Base-by-base conservation (phyloP, 1,284 basidiomycete genomes). In the Microbotryomycetes sp. region DNA sequence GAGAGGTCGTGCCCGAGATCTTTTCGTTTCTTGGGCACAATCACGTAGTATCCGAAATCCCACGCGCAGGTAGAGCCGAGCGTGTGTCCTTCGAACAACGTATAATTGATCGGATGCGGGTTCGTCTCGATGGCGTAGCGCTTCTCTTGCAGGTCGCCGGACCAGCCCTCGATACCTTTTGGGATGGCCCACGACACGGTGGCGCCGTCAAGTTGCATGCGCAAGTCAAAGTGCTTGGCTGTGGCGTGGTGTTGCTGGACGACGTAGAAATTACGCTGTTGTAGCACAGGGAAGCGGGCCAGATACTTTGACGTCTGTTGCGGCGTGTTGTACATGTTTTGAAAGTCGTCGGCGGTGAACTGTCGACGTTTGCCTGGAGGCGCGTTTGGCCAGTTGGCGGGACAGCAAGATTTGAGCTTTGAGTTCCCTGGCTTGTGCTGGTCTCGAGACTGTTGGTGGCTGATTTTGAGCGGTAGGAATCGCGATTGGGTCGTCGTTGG, bases 231-330 rank as follows among this genome's bases (percentile, higher is more conserved):
- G 31, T 65, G 64, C 3, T 56, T 41, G 15, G 21, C 16, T 2
- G 64, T 62, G 3, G 64, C 64, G 46, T 52, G 48, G 21, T 65
- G 64, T 7, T 62, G 28, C n/a, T 65, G 64, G 5, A 65, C 26
- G 41, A 65, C 24, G 54, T 51, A 65, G 52, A 59, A 60, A 57
- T 59, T 60, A 11, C 64, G 46, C 29, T 54, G 35, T 18, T 41
- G 9, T 9, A 41, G 35, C 35, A 41, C 35, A 18, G 35, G 35
- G 18, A 41, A 41, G 18, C 18, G 35, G 35, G 9, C 18, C 11
- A 41, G 18, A 9, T 18, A 41, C 35, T 9, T 41, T 41, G 9
- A 9, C 11, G 18, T 41, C 18, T 41, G 35, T 41, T 41, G 35
- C 35, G 35, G 35, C 35, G 35, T 11, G 9, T 41, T 9, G 18